Evolutionary conservation across 2,329 filamentous ascomycete species (phyloP).

Genomic region (Colletotrichum sp.): DNA sequence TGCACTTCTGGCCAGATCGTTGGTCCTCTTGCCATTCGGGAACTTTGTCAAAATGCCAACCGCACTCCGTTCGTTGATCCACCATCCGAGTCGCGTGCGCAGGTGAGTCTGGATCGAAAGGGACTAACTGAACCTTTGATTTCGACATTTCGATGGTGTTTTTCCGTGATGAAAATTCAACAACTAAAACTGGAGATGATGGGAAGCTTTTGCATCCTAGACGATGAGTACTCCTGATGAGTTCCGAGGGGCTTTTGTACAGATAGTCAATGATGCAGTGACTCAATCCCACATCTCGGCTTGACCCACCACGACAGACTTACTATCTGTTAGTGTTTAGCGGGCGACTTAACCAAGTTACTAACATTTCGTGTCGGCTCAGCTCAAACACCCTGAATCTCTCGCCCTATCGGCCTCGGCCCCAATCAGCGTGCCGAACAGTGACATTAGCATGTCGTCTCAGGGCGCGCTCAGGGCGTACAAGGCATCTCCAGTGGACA

Average conservation of each 20-base stretch:
- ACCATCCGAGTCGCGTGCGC: constrained; percentile 26
- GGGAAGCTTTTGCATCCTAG: accelerated
- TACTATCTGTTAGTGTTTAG: not conserved
- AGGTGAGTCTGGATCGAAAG: constrained; percentile 28
- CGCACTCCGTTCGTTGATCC: constrained; percentile 28
- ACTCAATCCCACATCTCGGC: not conserved
- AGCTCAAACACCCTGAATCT: not conserved
- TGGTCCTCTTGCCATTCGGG: constrained; percentile 25
- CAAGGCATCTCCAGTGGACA: not conserved
- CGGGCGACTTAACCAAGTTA: not conserved
- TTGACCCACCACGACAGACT: not conserved
- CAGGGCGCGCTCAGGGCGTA: not conserved
- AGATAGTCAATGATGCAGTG: not conserved
- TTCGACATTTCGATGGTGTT: not conserved
- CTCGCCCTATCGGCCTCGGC: not conserved
- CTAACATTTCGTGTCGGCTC: not conserved
- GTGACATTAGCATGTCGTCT: not conserved
- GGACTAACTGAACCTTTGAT: constrained; percentile 23
- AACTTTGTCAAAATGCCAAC: constrained; percentile 26
- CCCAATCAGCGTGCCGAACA: not conserved
- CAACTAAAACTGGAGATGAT: not conserved
- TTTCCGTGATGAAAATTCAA: not conserved
- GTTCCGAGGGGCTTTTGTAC: not conserved
- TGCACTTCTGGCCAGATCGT: constrained; percentile 19
- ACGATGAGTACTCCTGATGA: not conserved